Base-by-base conservation (phyloP, 2,329 filamentous ascomycete genomes). In the Drechslerella stenobrocha region DNA sequence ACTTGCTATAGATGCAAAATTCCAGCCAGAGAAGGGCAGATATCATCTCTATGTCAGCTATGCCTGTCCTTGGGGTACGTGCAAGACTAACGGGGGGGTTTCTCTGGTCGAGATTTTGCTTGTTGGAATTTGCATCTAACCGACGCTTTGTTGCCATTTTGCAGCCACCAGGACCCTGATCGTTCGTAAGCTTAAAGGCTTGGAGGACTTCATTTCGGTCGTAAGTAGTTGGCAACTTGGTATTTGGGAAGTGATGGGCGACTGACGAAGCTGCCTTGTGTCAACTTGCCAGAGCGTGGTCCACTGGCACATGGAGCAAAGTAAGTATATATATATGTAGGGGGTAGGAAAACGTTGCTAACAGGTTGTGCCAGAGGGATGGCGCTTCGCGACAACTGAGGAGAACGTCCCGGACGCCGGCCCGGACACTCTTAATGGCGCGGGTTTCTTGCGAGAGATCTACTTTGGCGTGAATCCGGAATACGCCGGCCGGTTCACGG, bases 11-110 rank as follows among this genome's bases (percentile, higher is more conserved):
- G 86, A 83, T 40, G 87, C 89, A 3, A 78, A 86, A 76, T 96
- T 90, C 73, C 88, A 90, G 3, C 83, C 90, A 0, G 92, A 97
- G 78, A 89, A 89, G 78, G 89, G 83, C 53, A 83, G 93, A 58
- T 98, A 98, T 76, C 93, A 98, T 78, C 84, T 98, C 73, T 98
- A 92, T 75, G 87, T 96, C 72, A 92, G 87, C 74, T 96, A 95
- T 77, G 91, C 91, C 4, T 96, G 91, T 77, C 91, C 91, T 2
- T 96, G 91, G 91, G 86, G 71, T 72, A 48, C n/a, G 53, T 59
- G n/a, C 2, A 23, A n/a, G 3, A 9, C 6, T n/a, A 42, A 34
- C 7, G 28, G 22, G 9, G 8, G 2, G 3, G n/a, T 23, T 5
- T 46, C 11, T 2, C 28, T 35, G 20, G 2, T 15, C 5, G 23